These are phyloP conservation scores for Anisodus acutangulus DNA, from an alignment of 257 asterid species.

Conservation along the genomic window DNA sequence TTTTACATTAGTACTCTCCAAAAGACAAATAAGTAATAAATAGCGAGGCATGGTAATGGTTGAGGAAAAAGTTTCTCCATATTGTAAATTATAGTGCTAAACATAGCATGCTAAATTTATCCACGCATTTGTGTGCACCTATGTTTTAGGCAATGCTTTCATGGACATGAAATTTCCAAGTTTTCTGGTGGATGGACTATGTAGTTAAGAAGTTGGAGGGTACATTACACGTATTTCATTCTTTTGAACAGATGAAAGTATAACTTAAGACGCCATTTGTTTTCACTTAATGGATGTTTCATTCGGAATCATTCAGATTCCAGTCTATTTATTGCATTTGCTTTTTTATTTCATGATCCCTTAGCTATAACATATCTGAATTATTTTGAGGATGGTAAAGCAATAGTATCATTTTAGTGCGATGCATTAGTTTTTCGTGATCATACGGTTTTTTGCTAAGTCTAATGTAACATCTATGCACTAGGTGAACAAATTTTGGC, in stretches of 20 bases:
- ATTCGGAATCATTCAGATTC: background rate
- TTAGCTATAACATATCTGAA: too few relatives aligned
- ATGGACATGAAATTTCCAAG: constrained; percentile 9
- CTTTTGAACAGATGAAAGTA: background rate
- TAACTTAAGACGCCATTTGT: background rate
- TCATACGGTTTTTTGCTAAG: too few relatives aligned
- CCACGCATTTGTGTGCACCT: background rate
- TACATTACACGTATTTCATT: background rate
- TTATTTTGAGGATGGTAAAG: too few relatives aligned
- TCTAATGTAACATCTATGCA: too few relatives aligned
- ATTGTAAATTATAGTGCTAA: constrained; percentile 11
- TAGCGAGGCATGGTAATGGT: background rate
- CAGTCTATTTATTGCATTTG: background rate
- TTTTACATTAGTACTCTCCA: background rate
- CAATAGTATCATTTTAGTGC: too few relatives aligned
- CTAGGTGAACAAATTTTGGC: too few relatives aligned
- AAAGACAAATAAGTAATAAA: background rate
- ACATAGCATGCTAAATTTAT: background rate
- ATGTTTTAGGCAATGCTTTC: background rate
- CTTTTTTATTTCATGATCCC: background rate
- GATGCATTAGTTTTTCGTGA: too few relatives aligned
- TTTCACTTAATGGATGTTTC: background rate
- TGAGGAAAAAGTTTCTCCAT: background rate
- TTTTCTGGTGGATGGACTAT: background rate
- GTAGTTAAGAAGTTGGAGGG: constrained; percentile 2